Base-by-base conservation (phyloP, 1,284 basidiomycete species). In the Mycena sp. region DNA sequence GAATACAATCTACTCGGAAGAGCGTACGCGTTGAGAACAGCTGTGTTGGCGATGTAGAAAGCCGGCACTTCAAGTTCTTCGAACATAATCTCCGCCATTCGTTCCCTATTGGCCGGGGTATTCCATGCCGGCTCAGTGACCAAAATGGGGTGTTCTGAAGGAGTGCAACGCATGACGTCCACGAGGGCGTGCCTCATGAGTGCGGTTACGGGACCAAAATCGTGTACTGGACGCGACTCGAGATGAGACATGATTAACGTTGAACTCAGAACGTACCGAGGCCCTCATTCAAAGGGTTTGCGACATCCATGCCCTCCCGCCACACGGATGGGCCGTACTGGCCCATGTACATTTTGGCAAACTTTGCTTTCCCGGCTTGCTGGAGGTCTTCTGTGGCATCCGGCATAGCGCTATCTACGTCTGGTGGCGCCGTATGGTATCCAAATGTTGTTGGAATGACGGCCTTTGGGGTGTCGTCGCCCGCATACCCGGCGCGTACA, bases 101-200 rank as follows among this genome's bases (percentile, higher is more conserved):
- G 85, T 79, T 99, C 96, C 50, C 97, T 83, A 72, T 96, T 95
- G 21, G 90, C 89, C 29, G 89, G 83, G 0, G 95, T 93, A 74
- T 98, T 99, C 96, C 97, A 99, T 5, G 96, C 91, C 2, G 96
- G 93, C 76, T 99, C 98, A 1, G 98, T 99, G 23, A 97, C 86
- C 56, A 99, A 86, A 37, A 99, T 78, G 1, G 98, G 98, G 72
- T 98, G 96, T 71, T 99, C 95, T 9, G 87, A 80, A 7, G 90
- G 80, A 63, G 85, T 85, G 60, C 87, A 86, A n/a, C 85, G 86
- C 81, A 97, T 88, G 43, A 91, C 85, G 61, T 93, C 87, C 61
- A 82, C 84, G 43, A 96, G 77, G 9, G 92, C 90, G 75, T 96
- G 90, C 52, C 87, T 84, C 67, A 96, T 84, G 70, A 96, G 83